These are phyloP conservation scores for Nicotiana attenuata DNA, from an alignment of 257 asterid genomes.

Conservation along the genomic window DNA sequence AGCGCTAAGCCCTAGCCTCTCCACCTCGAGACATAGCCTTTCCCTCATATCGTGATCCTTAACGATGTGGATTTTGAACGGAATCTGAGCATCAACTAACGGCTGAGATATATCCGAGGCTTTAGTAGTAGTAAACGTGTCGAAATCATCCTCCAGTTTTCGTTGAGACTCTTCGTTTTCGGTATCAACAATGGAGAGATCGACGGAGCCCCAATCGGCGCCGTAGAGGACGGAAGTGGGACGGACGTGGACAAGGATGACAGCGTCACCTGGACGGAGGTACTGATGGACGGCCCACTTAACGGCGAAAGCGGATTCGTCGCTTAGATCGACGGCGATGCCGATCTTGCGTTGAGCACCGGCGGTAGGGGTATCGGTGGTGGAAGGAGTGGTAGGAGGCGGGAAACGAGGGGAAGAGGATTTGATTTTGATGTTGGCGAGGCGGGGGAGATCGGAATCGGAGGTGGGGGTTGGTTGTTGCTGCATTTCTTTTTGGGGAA, in stretches of 20 bases:
- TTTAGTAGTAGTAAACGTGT: slow-evolving; percentile 65
- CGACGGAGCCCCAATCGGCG: slow-evolving; percentile 92
- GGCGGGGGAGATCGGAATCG: slow-evolving; percentile 74
- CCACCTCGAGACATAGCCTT: slow-evolving; percentile 81
- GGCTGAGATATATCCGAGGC: slow-evolving; percentile 75
- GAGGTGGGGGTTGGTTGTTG: slow-evolving; percentile 21
- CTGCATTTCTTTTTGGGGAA: slow-evolving; percentile 36
- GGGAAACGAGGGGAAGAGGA: slow-evolving; percentile 87
- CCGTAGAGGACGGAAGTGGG: slow-evolving; percentile 92
- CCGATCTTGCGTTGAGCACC: slow-evolving; percentile 82
- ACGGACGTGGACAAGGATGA: slow-evolving; percentile 69
- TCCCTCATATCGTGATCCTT: slow-evolving; percentile 94
- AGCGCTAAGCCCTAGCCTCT: slow-evolving; percentile 83
- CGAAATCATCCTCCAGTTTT: slow-evolving; percentile 75
- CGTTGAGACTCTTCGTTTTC: slow-evolving; percentile 57
- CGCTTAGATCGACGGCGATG: slow-evolving; percentile 82
- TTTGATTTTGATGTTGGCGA: slow-evolving; percentile 78
- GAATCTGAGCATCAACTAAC: slow-evolving; percentile 77
- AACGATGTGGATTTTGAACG: slow-evolving; percentile 80
- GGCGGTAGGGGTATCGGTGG: slow-evolving; percentile 75
- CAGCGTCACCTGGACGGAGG: slow-evolving; percentile 90
- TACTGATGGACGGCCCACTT: slow-evolving; percentile 78
- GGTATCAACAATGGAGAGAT: slow-evolving; percentile 58
- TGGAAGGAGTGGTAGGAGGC: slow-evolving; percentile 56
- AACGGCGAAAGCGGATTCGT: slow-evolving; percentile 81